These are phyloP conservation scores for Papilionanthe hybrid DNA, from an alignment of 116 monocot species.

Conservation along the genomic window DNA sequence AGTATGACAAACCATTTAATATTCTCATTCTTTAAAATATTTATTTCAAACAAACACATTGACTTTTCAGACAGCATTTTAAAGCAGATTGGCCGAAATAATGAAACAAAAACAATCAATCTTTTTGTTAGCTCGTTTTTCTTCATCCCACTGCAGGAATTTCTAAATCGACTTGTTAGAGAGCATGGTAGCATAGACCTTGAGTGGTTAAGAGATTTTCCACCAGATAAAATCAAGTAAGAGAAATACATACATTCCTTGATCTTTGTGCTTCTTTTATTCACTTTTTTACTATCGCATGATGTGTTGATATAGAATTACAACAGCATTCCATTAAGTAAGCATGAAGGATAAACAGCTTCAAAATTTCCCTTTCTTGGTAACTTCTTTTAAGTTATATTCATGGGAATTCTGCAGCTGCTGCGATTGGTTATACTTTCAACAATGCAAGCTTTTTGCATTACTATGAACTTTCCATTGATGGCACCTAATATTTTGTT, in stretches of 20 bases:
- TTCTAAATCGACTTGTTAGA: conserved; percentile 60
- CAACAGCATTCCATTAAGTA: background rate
- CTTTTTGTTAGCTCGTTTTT: background rate
- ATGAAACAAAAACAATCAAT: background rate
- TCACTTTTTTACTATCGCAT: background rate
- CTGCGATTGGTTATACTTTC: background rate
- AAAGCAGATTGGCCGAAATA: background rate
- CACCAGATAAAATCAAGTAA: conserved; percentile 90
- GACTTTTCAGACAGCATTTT: background rate
- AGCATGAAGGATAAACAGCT: background rate
- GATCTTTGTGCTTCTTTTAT: background rate
- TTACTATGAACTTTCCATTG: background rate
- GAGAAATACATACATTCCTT: conserved; percentile 3
- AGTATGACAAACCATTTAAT: background rate
- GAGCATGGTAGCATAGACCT: conserved; percentile 95
- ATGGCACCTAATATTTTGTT: background rate
- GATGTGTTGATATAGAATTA: background rate
- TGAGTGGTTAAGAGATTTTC: conserved; percentile 89
- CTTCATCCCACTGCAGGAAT: conserved; percentile 44
- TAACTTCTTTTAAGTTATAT: background rate
- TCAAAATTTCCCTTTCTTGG: background rate
- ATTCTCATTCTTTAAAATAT: background rate
- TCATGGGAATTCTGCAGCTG: background rate
- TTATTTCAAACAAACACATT: background rate
- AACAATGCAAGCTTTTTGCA: background rate